Evolutionary conservation across 176 grass and related monocot genomes (phyloP).

Genomic region (Phyllostachys edulis): DNA sequence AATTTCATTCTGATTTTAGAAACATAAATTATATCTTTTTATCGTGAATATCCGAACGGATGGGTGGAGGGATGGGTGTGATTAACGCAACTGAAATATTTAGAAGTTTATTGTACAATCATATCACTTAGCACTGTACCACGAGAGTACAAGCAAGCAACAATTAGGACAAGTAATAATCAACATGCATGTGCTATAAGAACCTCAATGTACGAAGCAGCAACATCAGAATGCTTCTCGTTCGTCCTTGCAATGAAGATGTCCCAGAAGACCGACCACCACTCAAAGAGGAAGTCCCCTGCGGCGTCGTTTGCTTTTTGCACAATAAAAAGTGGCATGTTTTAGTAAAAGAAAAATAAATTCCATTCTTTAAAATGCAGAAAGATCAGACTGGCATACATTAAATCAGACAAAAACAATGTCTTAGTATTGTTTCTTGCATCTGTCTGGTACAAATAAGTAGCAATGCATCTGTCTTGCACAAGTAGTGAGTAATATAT

Average conservation of each 20-base stretch:
- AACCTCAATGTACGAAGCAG: constrained; percentile 65
- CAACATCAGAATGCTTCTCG: constrained; percentile 72
- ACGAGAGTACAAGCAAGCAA: not conserved
- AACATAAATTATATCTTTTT: not conserved
- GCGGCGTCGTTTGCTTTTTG: constrained; percentile 63
- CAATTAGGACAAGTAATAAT: constrained; percentile 16
- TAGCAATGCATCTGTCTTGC: not conserved
- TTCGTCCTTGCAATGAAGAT: constrained; percentile 80
- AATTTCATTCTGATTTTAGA: not conserved
- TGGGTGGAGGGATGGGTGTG: not conserved
- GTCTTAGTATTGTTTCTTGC: not conserved
- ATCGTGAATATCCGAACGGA: not conserved
- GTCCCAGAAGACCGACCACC: constrained; percentile 89
- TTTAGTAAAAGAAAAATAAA: constrained; percentile 1
- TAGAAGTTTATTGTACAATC: not conserved
- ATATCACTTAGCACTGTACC: not conserved
- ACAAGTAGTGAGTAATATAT: not conserved
- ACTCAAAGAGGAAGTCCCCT: constrained; percentile 75
- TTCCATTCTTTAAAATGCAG: constrained; percentile 15
- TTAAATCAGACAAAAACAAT: constrained; percentile 2
- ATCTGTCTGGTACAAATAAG: not conserved
- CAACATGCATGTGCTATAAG: constrained; percentile 15
- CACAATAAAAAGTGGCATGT: not conserved
- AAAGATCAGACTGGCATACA: not conserved
- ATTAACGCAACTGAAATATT: not conserved